These are phyloP conservation scores for Holtermanniella nyarrowii DNA, from an alignment of 768 basidiomycete species.

Conservation along the genomic window DNA sequence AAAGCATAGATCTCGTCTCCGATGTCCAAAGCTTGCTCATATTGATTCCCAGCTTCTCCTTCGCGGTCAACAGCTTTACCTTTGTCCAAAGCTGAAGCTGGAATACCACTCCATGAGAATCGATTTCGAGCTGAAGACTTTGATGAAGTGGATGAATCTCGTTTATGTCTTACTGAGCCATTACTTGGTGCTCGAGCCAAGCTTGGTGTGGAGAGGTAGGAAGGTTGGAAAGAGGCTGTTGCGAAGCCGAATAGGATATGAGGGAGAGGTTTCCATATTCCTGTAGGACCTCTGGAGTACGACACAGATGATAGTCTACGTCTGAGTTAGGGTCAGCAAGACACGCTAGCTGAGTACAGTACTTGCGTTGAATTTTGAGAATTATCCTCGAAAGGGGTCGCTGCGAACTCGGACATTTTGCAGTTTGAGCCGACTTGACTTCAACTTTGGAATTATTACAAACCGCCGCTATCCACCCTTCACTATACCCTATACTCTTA, in stretches of 20 bases:
- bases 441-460: too few relatives aligned
- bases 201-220: slow-evolving; percentile 46
- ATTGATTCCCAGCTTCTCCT: slow-evolving; percentile 16
- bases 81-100: slow-evolving; percentile 1
- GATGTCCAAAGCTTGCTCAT: slow-evolving; percentile 58
- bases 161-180: slow-evolving; percentile 6
- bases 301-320: too few relatives aligned
- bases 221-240: slow-evolving; percentile 56
- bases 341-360: too few relatives aligned
- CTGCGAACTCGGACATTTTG: too few relatives aligned
- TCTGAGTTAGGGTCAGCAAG: too few relatives aligned
- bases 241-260: slow-evolving; percentile 85
- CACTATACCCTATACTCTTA: too few relatives aligned
- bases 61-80: slow-evolving; percentile 3
- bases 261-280: slow-evolving; percentile 54
- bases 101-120: slow-evolving; percentile 21
- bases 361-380: too few relatives aligned
- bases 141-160: slow-evolving; percentile 30
- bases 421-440: too few relatives aligned
- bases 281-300: slow-evolving; percentile 3
- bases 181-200: slow-evolving; percentile 7
- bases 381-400: too few relatives aligned
- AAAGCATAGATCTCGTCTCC: slow-evolving; percentile 97
- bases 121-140: slow-evolving; percentile 8
- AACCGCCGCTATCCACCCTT: too few relatives aligned